phyloP scores from a whole-genome alignment of 371 early-diverging fungal genomes.

The Mortierella sp. region DNA sequence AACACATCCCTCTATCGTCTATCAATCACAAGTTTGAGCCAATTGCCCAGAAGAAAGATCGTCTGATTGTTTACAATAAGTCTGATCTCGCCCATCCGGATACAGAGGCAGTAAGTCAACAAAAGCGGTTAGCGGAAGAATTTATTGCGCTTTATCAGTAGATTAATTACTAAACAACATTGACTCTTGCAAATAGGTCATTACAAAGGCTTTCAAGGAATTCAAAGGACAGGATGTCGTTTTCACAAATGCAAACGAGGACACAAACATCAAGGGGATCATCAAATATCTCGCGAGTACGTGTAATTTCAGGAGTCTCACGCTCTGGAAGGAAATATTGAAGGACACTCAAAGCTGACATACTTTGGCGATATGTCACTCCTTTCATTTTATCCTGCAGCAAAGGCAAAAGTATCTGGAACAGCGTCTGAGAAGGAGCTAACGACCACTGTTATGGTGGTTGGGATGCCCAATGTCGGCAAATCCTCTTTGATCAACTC shows the following conservation, averaged over 20 bases:
- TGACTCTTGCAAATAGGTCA: slow-evolving; percentile 24
- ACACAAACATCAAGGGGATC: slow-evolving; percentile 73
- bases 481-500: slow-evolving; percentile 94
- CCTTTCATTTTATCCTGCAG: slow-evolving; percentile 14
- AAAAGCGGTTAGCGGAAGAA: not conserved
- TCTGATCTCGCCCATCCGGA: slow-evolving; percentile 84
- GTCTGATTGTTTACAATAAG: slow-evolving; percentile 94
- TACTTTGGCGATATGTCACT: not conserved
- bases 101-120: slow-evolving; percentile 51
- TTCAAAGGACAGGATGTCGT: slow-evolving; percentile 69
- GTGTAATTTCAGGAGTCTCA: not conserved
- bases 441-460: slow-evolving; percentile 79
- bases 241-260: slow-evolving; percentile 80
- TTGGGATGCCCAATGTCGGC: slow-evolving; percentile 97
- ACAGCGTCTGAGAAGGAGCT: slow-evolving; percentile 49
- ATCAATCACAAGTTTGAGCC: slow-evolving; percentile 90
- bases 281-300: slow-evolving; percentile 70
- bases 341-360: not conserved
- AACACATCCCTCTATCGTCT: slow-evolving; percentile 89
- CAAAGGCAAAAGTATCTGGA: slow-evolving; percentile 41
- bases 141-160: not conserved
- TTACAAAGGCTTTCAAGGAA: slow-evolving; percentile 65
- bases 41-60: slow-evolving; percentile 70
- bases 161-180: not conserved
- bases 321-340: not conserved